A percentile compares a stretch with the other conserved stretches of the same genome.
Conservation (phyloP, 1,284 basidiomycete species). For the Crocinoboletus sp. region DNA sequence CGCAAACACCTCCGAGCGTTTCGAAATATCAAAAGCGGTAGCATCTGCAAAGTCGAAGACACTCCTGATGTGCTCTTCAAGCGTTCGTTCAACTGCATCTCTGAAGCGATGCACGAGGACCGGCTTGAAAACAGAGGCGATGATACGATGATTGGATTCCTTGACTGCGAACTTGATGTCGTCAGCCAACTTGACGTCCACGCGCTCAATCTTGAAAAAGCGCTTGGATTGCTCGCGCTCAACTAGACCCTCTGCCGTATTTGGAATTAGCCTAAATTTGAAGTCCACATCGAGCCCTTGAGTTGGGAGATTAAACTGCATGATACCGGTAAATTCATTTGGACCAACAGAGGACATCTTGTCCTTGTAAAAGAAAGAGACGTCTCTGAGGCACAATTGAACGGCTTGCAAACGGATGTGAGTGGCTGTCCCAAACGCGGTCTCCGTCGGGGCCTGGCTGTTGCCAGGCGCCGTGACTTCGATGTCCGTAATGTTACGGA, state of each 20-base stretch:
- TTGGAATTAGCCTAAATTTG: constrained; percentile 57
- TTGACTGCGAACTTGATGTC: constrained; percentile 49
- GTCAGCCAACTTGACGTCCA: constrained; percentile 47
- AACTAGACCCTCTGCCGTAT: constrained; percentile 35
- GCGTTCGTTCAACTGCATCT: constrained; percentile 50
- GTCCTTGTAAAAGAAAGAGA: constrained; percentile 69
- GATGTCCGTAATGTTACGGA: constrained; percentile 68
- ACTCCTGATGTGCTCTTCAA: constrained; percentile 49
- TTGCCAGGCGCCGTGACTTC: constrained; percentile 51
- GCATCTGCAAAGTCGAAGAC: constrained; percentile 48
- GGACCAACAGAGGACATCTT: constrained; percentile 49
- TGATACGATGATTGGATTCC: constrained; percentile 56
- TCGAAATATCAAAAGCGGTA: constrained; percentile 52
- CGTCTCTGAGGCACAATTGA: constrained; percentile 54
- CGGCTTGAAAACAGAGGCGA: constrained; percentile 58
- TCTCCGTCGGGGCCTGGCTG: constrained; percentile 36
- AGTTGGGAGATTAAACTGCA: constrained; percentile 56
- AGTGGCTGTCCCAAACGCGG: constrained; percentile 55
- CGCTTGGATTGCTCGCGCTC: constrained; percentile 43
- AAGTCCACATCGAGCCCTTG: constrained; percentile 64
- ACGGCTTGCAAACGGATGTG: constrained; percentile 59
- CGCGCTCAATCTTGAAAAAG: constrained; percentile 54
- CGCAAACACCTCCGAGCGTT: constrained; percentile 55
- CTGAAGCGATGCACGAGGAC: constrained; percentile 51
- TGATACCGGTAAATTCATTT: constrained; percentile 52